Base-by-base conservation (phyloP, 2,329 filamentous ascomycete genomes). In the Penicillium decumbens region DNA sequence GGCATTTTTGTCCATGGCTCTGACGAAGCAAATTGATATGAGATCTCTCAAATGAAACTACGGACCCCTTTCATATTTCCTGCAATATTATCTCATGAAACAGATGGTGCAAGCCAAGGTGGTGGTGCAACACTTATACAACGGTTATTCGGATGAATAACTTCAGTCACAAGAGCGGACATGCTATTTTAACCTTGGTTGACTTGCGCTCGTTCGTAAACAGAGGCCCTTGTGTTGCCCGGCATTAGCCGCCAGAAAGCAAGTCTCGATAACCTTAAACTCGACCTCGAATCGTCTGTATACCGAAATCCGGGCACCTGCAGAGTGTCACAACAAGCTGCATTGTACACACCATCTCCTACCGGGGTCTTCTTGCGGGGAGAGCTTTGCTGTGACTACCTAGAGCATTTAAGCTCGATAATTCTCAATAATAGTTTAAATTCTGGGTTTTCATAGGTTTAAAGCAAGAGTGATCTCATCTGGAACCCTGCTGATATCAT, bases 271-370 rank as follows among this genome's bases (percentile, higher is more conserved):
- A 41, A 41, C 38, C 23, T 35, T 13, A 38, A 35, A 23, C 3
- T 24, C 30, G 13, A 23, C 2, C 5, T 27, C n/a, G 6, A 8
- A 12, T 13, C 25, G n/a, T 13, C 6, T 35, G 12, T 8, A 20
- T 5, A n/a, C 20, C 32, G 8, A 35, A 32, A 29, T 32, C 28
- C 45, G 53, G 50, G 44, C 32, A 20, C 28, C n/a, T 47, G 37
- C 45, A 44, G 40, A 7, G 53, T 53, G 5, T 44, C 44, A 52
- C 53, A 43, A 39, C 15, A 10, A 33, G n/a, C 30, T n/a, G 38
- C 13, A 15, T 41, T 10, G 2, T 39, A 3, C 24, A 25, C 35
- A 32, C 27, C 30, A 25, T 27, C 27, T n/a, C 15, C 1, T 8
- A 24, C 20, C 40, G 25, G 38, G 15, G 5, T 47, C 25, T 29